Base-by-base conservation (phyloP, 2,329 filamentous ascomycete genomes). In the Botryosphaeria dothidea region DNA sequence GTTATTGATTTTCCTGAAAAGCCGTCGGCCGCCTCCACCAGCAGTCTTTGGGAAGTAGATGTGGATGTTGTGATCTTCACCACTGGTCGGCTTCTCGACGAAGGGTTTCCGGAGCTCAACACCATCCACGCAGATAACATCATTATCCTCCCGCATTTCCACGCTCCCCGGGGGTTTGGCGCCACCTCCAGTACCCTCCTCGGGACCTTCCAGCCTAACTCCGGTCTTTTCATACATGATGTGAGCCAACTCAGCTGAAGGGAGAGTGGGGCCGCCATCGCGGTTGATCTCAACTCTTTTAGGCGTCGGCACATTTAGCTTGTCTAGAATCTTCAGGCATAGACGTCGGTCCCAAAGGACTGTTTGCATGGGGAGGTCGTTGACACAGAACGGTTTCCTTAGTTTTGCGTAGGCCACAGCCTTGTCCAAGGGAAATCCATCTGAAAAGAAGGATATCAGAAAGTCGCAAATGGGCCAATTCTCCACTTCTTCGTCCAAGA, bases 401-500 rank as follows among this genome's bases (percentile, higher is more conserved):
- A 96, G 86, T 73, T 93, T 92, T 67, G 93, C 92, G 77, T 99
- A 99, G 36, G 93, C 92, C 71, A 99, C 96, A 4, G 96, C 95
- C 76, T 99, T 99, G 69, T 98, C 93, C 52, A 99, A 81, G 0
- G 95, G 95, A 70, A 99, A 99, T 0, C 95, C 95, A 76, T 97
- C 94, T 0, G 94, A 98, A 79, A 98, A 99, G 80, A 99, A 99
- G 3, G 93, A 97, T 73, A 99, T 97, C 64, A 99, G 81, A 73
- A 96, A 99, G 79, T 99, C 95, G 78, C 92, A 96, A 63, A 96
- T 88, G 19, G 93, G 93, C 93, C 93, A 97, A 75, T 97, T 96
- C 78, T 96, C 93, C 64, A 97, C 90, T 68, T 91, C 92, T 85
- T 99, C 95, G 73, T 99, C 95, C 38, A 99, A 84, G 70, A 99